Percentiles rank a stretch among this genome's conserved stretches.
These are phyloP conservation scores for Phialemoniopsis sp. DNA, from an alignment of 2,329 filamentous ascomycete species.

Conservation along the genomic window DNA sequence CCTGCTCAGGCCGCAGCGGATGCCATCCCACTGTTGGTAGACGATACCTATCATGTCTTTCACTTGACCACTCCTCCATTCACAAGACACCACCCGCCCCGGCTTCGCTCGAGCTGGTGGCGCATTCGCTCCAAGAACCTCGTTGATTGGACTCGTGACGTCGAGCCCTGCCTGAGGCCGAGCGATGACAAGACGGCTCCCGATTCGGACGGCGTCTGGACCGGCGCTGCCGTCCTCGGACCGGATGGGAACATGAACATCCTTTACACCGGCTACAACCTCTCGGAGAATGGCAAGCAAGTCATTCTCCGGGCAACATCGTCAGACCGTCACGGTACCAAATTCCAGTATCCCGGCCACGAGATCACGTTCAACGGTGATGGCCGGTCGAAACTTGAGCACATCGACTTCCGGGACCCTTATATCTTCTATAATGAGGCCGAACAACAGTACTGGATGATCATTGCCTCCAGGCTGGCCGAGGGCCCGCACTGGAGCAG, in stretches of 20 bases:
- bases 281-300: constrained; percentile 21
- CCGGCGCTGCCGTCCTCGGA: constrained; percentile 24
- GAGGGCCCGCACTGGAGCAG: constrained; percentile 26
- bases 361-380: constrained; percentile 16
- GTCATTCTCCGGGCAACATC: constrained; percentile 22
- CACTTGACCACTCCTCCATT: constrained; percentile 23
- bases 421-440: constrained; percentile 24
- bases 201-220: constrained; percentile 28
- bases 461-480: constrained; percentile 25
- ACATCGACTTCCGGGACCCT: constrained; percentile 29
- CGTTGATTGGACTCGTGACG: constrained; percentile 22
- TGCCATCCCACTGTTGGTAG: constrained; percentile 28
- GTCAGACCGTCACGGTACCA: constrained; percentile 16
- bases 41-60: constrained; percentile 29
- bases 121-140: constrained; percentile 21
- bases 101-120: constrained; percentile 25
- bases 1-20: constrained; percentile 24
- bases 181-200: constrained; percentile 11
- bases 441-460: constrained; percentile 27
- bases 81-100: constrained; percentile 25
- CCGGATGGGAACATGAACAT: constrained; percentile 25
- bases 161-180: constrained; percentile 15
- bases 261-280: constrained; percentile 30
- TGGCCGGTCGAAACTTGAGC: constrained; percentile 18
- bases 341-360: constrained; percentile 14